Percentiles rank a stretch among this genome's conserved stretches.
These are phyloP conservation scores for Phaeosphaeriaceae sp. DNA, from an alignment of 2,329 filamentous ascomycete genomes.

Conservation along the genomic window DNA sequence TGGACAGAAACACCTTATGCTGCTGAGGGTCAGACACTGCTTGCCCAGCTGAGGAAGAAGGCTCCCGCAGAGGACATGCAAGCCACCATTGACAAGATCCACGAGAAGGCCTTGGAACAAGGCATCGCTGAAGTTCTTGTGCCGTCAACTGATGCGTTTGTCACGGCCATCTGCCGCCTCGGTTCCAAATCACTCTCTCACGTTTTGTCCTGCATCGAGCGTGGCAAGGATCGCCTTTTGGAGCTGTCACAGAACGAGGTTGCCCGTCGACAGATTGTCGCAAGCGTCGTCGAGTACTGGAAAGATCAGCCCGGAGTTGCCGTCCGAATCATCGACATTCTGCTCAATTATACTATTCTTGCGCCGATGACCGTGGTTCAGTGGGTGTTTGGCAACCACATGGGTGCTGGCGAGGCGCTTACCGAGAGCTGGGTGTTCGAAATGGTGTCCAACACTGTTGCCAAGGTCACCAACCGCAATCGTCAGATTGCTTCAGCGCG, in stretches of 20 bases:
- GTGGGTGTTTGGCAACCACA: conserved; percentile 79
- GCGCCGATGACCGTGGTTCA: conserved; percentile 84
- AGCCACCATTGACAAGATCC: conserved; percentile 78
- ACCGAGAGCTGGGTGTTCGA: conserved; percentile 83
- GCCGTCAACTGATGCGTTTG: conserved; percentile 89
- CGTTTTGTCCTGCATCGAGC: conserved; percentile 93
- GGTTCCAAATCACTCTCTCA: conserved; percentile 96
- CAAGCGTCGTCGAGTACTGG: conserved; percentile 93
- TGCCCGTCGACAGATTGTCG: conserved; percentile 86
- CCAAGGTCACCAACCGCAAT: conserved; percentile 87
- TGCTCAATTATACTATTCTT: conserved; percentile 96
- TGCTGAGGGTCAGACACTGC: conserved; percentile 81
- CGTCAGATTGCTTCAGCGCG: conserved; percentile 76
- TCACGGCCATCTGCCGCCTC: conserved; percentile 91
- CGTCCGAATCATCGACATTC: conserved; percentile 91
- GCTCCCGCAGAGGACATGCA: conserved; percentile 87
- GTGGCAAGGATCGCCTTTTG: conserved; percentile 87
- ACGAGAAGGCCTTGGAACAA: conserved; percentile 74
- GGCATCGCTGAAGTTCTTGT: conserved; percentile 77
- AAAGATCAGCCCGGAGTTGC: conserved; percentile 88
- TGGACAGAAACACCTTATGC: conserved; percentile 76
- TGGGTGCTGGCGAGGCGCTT: conserved; percentile 71
- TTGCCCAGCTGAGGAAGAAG: conserved; percentile 81
- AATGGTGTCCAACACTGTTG: conserved; percentile 85
- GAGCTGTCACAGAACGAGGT: conserved; percentile 75